Conservation (phyloP, 2,329 filamentous ascomycete species). For the Thielaviopsis ethacetica region DNA sequence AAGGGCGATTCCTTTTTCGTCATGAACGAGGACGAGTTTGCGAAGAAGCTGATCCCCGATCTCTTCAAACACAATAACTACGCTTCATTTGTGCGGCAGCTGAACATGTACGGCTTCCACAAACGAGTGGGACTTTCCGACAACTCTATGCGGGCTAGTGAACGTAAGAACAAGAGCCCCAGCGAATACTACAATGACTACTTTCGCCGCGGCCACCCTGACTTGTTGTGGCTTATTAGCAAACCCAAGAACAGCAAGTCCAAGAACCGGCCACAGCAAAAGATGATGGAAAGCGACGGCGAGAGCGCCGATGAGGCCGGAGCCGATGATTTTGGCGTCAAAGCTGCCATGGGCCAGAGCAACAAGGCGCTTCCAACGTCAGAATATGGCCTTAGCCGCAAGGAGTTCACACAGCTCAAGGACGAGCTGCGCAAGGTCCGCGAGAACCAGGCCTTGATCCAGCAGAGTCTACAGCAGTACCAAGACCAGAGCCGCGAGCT, state of each 20-base stretch:
- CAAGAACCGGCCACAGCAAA: conserved; percentile 43
- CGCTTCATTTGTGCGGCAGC: conserved; percentile 83
- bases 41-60: conserved; percentile 89
- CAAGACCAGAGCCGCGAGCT: conserved; percentile 13
- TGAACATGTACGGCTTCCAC: conserved; percentile 98
- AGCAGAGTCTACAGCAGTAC: conserved; percentile 45
- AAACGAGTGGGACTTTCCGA: conserved; percentile 88
- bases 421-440: conserved; percentile 70
- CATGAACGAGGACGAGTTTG: conserved; percentile 94
- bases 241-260: conserved; percentile 69
- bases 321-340: conserved; percentile 23
- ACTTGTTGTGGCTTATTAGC: conserved; percentile 88
- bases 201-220: conserved; percentile 83
- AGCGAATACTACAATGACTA: conserved; percentile 97
- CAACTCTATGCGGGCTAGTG: conserved; percentile 93
- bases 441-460: conserved; percentile 74
- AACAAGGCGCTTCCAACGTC: conserved; percentile 7
- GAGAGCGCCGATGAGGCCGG: conserved; percentile 45
- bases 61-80: conserved; percentile 99
- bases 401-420: conserved; percentile 63
- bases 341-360: neutral
- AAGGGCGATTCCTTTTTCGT: conserved; percentile 95
- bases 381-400: conserved; percentile 31
- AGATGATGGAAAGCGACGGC: conserved; percentile 49
- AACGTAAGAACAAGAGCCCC: conserved; percentile 92